Base-by-base conservation (phyloP, 257 asterid genomes). In the Lantana camara region DNA sequence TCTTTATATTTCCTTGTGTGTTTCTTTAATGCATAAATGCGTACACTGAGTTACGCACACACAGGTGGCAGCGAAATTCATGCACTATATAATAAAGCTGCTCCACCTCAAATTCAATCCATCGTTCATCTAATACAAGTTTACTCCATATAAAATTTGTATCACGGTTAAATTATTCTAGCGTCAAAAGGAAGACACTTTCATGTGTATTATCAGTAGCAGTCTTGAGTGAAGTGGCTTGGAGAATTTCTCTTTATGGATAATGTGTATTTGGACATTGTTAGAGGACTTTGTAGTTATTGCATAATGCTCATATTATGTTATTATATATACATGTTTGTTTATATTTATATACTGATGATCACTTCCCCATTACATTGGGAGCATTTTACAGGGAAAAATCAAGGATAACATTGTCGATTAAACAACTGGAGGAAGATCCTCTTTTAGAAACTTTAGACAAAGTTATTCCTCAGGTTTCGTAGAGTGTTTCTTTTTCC, bases 391-490 rank as follows among this genome's bases (percentile, higher is more conserved):
- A 57, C 84, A 91, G 97, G 75, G 87, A 55, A 67, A 93, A 86
- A 77, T 76, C 87, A 30, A 77, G 96, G 76, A 68, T 87, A 70
- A 79, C 90, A 23, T 69, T 93, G 84, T 93, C 99, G 37, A 84
- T 93, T 69, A 93, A 85, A 70, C 99, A 93, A 73, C 70, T 93
- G 67, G 95, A 87, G 78, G 97, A 90, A 79, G 99, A 93, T 74
- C 99, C 99, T 38, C 82, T 90, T 46, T 64, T 90, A 32, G 97
- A 90, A 80, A 93, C 99, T 22, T 71, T 93, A 71, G 99, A 90
- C 79, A 85, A 86, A 80, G 99, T 85, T 61, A 93, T 93, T 67
- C 95, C 96, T 65, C 95, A 87, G 97, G 98, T 90, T 62, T 48
- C 76, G 14, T 30, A 23, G 46, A 41, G 32, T 41, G 5, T 57